Evolutionary conservation across 371 early-diverging fungal species (phyloP), one percentile per base, ranked within the genome.

Genomic region (Amoeboaphelidium protococcarum): DNA sequence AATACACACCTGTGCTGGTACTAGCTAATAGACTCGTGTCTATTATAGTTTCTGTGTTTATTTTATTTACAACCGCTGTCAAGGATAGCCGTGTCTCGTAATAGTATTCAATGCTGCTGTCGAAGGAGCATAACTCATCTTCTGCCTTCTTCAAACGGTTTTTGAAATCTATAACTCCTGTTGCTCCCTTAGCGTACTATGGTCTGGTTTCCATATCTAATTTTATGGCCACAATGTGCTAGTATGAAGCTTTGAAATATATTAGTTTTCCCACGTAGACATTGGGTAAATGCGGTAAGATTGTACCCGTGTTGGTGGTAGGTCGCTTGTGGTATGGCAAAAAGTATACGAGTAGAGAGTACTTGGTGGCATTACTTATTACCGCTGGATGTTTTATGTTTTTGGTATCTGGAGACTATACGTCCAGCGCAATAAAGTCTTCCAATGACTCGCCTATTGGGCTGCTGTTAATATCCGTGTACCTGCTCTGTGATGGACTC

Each of bases 241-340:
- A 43, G 44, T 43, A 43, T 25, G 44, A 43, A n/a, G 44, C 44
- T 10, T 25, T 43, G 23, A 43, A 43, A n/a, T 43, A 43, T 16
- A 13, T 43, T 13, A 23, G 10, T 22, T 43, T 43, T 25, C 44
- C 44, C 13, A 43, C 25, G 16, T n/a, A 43, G 44, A 43, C 44
- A 10, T n/a, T 43, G 4, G 44, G 44, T 10, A 43, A 43, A 25
- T 23, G 23, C 13, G 44, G 44, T 25, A 43, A 43, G 16, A 43
- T 43, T 4, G 16, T 43, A 4, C 44, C 44, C 16, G 44, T 43
- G 4, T 25, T 43, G 44, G 23, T 43, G 4, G n/a, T 43, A 10
- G 44, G 44, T 4, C 6, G 23, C 13, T n/a, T 43, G 44, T 25
- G 4, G 10, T n/a, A 43, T 4, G 16, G 16, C 16, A 43, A 43